phyloP scores from a whole-genome alignment of 2,329 filamentous ascomycete genomes.

The Paradendryphiella salina region DNA sequence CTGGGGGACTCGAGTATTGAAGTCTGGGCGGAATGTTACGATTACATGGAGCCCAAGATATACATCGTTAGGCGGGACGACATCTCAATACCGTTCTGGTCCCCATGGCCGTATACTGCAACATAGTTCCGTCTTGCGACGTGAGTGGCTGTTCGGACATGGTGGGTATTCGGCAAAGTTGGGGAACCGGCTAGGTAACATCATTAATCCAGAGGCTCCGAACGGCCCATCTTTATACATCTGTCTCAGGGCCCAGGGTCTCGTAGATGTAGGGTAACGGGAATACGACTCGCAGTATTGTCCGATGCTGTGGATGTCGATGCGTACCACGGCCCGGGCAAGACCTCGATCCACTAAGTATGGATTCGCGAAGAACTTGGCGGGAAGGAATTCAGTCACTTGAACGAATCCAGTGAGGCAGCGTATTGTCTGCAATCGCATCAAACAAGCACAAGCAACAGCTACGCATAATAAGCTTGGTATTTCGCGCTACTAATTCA shows the following conservation, averaged over 20 bases:
- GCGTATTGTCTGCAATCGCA: not conserved
- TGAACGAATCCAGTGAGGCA: not conserved
- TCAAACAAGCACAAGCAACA: not conserved
- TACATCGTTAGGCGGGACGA: not conserved
- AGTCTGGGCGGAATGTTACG: not conserved
- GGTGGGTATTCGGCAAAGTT: conserved; percentile 6
- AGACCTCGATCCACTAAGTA: no score
- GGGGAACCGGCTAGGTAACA: conserved; percentile 10
- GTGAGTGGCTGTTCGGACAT: conserved; percentile 3
- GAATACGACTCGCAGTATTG: not conserved
- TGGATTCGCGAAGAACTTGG: no score
- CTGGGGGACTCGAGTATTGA: not conserved
- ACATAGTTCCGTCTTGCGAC: not conserved
- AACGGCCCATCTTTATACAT: not conserved
- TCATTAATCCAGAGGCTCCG: conserved; percentile 5
- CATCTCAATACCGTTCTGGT: not conserved
- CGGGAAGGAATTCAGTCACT: no score
- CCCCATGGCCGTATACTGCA: not conserved
- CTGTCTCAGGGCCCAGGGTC: not conserved
- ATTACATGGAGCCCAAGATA: not conserved
- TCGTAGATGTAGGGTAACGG: not conserved
- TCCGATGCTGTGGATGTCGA: not conserved
- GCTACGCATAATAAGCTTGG: conserved; percentile 8
- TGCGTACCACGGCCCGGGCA: no score
- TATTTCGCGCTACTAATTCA: conserved; percentile 15